phyloP scores from a whole-genome alignment of 208 protist species.

The Trypanosoma brucei region DNA sequence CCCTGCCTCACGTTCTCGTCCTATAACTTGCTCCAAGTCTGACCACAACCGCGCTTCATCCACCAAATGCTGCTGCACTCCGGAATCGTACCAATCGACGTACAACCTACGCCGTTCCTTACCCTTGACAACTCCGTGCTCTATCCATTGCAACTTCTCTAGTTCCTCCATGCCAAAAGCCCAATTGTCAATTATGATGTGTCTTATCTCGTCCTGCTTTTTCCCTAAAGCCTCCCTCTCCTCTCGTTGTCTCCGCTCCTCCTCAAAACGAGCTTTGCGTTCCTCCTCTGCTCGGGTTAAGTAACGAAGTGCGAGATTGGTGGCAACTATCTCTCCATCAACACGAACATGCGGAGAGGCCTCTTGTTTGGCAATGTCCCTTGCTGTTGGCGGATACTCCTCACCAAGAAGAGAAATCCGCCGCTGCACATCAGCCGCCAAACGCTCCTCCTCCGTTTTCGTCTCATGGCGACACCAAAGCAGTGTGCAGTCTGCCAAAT shows the following conservation, averaged over 20 bases:
- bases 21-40: slow-evolving; percentile 16
- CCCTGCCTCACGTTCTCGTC: slow-evolving; percentile 20
- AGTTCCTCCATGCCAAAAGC: slow-evolving; percentile 29
- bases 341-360: slow-evolving; percentile 17
- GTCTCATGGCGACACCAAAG: slow-evolving; percentile 25
- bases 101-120: slow-evolving; percentile 11
- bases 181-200: slow-evolving; percentile 34
- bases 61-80: slow-evolving; percentile 12
- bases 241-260: slow-evolving; percentile 11
- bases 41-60: slow-evolving; percentile 25
- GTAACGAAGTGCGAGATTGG: slow-evolving; percentile 8
- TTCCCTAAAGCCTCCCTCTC: slow-evolving; percentile 14
- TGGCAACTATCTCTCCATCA: slow-evolving; percentile 21
- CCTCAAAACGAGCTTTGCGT: slow-evolving; percentile 11
- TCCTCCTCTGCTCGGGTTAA: slow-evolving; percentile 14
- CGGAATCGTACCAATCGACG: slow-evolving; percentile 4
- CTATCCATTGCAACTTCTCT: slow-evolving; percentile 6
- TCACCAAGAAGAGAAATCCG: too few relatives aligned
- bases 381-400: background rate
- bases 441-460: slow-evolving; percentile 17
- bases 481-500: slow-evolving; percentile 36
- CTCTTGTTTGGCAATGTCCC: slow-evolving; percentile 7
- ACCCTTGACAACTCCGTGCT: background rate
- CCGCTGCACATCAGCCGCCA: background rate
- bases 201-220: slow-evolving; percentile 28